Percentiles rank a stretch among this genome's conserved stretches.
Conservation (phyloP, 352 stramenopile species). For the Phytophthora hybrid region DNA sequence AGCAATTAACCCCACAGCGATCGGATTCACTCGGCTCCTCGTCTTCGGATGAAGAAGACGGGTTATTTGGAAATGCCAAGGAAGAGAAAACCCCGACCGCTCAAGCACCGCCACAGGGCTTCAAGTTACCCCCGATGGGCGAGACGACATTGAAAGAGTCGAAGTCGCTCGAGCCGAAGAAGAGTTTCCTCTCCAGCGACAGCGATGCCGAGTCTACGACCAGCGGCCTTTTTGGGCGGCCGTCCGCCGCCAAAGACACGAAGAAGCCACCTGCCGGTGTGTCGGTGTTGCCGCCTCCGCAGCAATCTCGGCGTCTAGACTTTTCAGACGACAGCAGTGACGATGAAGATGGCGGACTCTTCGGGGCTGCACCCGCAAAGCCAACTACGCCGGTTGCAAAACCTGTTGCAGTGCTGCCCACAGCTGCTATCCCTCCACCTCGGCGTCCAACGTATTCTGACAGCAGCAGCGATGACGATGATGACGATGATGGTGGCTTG, state of each 20-base stretch:
- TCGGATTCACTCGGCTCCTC: constrained; percentile 58
- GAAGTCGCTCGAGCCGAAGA: constrained; percentile 27
- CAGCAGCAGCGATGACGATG: constrained; percentile 39
- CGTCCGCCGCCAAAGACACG: constrained; percentile 30
- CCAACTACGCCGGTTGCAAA: constrained; percentile 11
- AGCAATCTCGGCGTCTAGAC: constrained; percentile 37
- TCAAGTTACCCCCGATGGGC: constrained; percentile 37
- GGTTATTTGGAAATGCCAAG: constrained; percentile 56
- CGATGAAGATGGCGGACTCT: constrained; percentile 63
- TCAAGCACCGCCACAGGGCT: constrained; percentile 29
- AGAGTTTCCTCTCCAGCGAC: constrained; percentile 49
- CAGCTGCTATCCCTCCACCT: constrained; percentile 10
- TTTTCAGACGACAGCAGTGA: constrained; percentile 67
- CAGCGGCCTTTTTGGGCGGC: constrained; percentile 50
- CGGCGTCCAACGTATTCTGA: constrained; percentile 40
- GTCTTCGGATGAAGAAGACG: constrained; percentile 51
- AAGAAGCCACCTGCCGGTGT: constrained; percentile 26
- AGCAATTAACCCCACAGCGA: constrained; percentile 34
- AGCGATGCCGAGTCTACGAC: constrained; percentile 48
- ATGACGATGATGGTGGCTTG: constrained; percentile 53
- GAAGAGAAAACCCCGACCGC: constrained; percentile 19
- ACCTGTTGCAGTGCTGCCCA: constrained; percentile 10
- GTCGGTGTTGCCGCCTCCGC: constrained; percentile 30
- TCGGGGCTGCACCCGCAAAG: constrained; percentile 51
- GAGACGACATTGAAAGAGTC: constrained; percentile 27